phyloP scores from a whole-genome alignment of 2,329 filamentous ascomycete species.

The Arthrobotrys megalospora region DNA sequence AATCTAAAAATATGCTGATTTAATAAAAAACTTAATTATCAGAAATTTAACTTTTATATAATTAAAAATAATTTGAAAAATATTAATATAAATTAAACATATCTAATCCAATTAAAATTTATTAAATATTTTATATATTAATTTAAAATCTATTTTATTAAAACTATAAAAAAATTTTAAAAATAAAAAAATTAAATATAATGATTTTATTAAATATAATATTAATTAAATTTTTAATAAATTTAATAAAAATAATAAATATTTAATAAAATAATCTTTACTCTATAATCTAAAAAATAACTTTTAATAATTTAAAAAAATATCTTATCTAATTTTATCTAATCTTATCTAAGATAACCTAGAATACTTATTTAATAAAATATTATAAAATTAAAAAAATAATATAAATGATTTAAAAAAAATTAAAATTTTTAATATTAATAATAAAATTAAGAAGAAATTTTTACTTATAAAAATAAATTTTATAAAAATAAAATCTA shows the following conservation, averaged over 20 bases:
- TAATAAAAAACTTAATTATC: constrained; percentile 16
- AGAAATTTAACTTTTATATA: constrained; percentile 8
- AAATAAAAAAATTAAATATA: neutral
- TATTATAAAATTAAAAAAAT: no score
- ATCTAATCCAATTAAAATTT: neutral
- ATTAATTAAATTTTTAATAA: neutral
- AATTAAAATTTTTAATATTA: neutral
- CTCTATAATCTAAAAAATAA: no score
- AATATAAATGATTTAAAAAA: no score
- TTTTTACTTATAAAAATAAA: no score
- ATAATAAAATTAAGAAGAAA: no score
- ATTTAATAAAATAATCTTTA: neutral
- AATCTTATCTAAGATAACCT: no score
- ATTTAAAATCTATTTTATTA: neutral
- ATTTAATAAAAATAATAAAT: constrained; percentile 6
- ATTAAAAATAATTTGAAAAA: constrained; percentile 9
- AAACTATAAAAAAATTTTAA: constrained; percentile 7
- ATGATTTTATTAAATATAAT: neutral
- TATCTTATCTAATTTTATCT: no score
- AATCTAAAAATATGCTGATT: no score
- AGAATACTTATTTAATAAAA: no score
- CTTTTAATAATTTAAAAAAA: no score
- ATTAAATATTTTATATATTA: neutral
- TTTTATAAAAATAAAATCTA: no score
- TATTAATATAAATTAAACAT: constrained; percentile 1